Evolutionary conservation across 2,329 filamentous ascomycete species (phyloP).

Genomic region (Trichophaea hybrida): DNA sequence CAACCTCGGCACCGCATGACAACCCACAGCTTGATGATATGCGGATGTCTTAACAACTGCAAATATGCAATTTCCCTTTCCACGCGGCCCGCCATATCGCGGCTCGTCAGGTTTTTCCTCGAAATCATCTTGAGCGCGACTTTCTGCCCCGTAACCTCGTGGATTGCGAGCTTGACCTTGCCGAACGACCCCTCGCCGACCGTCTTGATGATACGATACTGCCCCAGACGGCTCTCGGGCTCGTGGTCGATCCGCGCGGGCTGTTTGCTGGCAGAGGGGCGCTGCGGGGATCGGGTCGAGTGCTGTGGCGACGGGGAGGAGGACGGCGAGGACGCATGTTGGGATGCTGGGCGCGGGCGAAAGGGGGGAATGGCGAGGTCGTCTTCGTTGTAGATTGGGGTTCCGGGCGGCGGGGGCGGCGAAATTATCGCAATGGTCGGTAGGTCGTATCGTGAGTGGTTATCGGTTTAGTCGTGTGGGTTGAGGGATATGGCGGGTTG

Average conservation of each 20-base stretch:
- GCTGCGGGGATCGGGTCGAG: not conserved
- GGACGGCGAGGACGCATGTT: slow-evolving; percentile 1
- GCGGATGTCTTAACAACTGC: slow-evolving; percentile 84
- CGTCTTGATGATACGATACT: slow-evolving; percentile 80
- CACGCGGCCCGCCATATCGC: slow-evolving; percentile 94
- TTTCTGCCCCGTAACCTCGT: slow-evolving; percentile 82
- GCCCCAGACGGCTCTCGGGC: slow-evolving; percentile 72
- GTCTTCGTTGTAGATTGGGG: slow-evolving; percentile 18
- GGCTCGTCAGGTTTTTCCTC: slow-evolving; percentile 84
- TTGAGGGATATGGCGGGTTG: not conserved
- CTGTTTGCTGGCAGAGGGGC: slow-evolving; percentile 15
- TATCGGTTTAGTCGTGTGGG: not conserved
- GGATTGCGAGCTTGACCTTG: slow-evolving; percentile 93
- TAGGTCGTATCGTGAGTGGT: not conserved
- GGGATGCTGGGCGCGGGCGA: slow-evolving; percentile 12
- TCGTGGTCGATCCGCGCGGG: slow-evolving; percentile 33
- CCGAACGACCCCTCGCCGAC: slow-evolving; percentile 95
- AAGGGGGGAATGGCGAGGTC: slow-evolving; percentile 20
- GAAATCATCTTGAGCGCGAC: slow-evolving; percentile 97
- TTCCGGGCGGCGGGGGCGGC: not conserved
- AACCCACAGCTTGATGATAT: slow-evolving; percentile 92
- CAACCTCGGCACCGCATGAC: not conserved
- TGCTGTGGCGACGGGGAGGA: not conserved
- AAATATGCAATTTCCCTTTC: slow-evolving; percentile 97
- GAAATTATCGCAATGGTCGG: not conserved